Conservation (phyloP, 2,329 filamentous ascomycete species). For the Verticillium dahliae region DNA sequence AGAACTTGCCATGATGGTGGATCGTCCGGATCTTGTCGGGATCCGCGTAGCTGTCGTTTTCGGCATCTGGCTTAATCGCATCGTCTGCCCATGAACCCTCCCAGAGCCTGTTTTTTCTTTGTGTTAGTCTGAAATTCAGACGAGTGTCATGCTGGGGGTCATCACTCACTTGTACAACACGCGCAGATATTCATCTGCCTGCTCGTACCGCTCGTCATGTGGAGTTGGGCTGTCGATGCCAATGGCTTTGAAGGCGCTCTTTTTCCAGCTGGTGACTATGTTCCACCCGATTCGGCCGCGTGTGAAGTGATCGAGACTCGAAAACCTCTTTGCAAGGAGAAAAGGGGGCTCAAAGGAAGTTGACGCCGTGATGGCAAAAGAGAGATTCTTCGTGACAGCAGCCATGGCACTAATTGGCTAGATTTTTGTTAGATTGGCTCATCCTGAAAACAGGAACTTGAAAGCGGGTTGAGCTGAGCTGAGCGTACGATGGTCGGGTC, state of each 20-base stretch:
- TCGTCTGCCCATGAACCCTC: slow-evolving; percentile 52
- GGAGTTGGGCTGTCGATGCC: slow-evolving; percentile 50
- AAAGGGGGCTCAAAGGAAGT: slow-evolving; percentile 59
- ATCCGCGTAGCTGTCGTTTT: slow-evolving; percentile 49
- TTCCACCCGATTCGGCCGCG: slow-evolving; percentile 59
- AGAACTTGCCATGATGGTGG: slow-evolving; percentile 34
- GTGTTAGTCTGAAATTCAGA: background rate
- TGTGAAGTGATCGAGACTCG: slow-evolving; percentile 56
- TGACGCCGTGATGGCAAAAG: slow-evolving; percentile 56
- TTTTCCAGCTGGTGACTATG: slow-evolving; percentile 54
- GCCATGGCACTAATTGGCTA: slow-evolving; percentile 60
- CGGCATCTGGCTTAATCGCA: slow-evolving; percentile 45
- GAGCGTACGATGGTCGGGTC: slow-evolving; percentile 53
- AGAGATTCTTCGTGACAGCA: slow-evolving; percentile 56
- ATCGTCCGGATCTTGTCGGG: slow-evolving; percentile 54
- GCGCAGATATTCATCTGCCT: slow-evolving; percentile 55
- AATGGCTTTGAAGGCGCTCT: slow-evolving; percentile 56
- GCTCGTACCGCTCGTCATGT: slow-evolving; percentile 54
- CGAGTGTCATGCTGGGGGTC: background rate
- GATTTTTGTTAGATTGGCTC: background rate
- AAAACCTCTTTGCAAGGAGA: slow-evolving; percentile 55
- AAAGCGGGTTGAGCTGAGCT: background rate
- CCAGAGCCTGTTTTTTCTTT: slow-evolving; percentile 32
- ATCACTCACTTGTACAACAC: slow-evolving; percentile 51
- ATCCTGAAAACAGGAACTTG: background rate